These are phyloP conservation scores for Haematococcus sp. DNA, from an alignment of 139 green algal genomes.

Conservation along the genomic window DNA sequence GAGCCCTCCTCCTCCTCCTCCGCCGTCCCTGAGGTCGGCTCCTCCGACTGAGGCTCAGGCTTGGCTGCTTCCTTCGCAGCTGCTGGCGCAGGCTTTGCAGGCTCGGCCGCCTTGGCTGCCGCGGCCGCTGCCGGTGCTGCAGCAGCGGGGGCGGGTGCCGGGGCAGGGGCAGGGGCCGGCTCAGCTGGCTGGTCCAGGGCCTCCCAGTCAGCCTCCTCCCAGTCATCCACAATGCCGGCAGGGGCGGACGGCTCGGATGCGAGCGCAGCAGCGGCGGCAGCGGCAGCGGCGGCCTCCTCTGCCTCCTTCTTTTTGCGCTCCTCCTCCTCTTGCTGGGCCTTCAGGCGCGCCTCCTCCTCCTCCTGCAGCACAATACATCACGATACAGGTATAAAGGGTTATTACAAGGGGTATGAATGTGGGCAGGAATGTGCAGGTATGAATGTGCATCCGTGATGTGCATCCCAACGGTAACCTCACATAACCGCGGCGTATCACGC, in stretches of 20 bases:
- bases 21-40: neutral
- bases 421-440: neutral
- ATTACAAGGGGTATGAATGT: too few relatives aligned
- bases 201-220: conserved; percentile 64
- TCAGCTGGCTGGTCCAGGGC: conserved; percentile 41
- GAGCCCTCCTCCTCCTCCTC: conserved; percentile 1
- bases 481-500: too few relatives aligned
- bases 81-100: neutral
- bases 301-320: conserved; percentile 1
- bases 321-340: conserved; percentile 17
- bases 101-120: conserved; percentile 1
- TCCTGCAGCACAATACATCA: too few relatives aligned
- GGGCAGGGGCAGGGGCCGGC: neutral
- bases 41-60: conserved; percentile 25
- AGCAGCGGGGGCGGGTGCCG: neutral
- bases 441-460: neutral
- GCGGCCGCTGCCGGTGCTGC: neutral
- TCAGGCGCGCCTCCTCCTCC: conserved; percentile 25
- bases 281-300: conserved; percentile 12
- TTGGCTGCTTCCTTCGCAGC: conserved; percentile 25
- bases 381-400: too few relatives aligned
- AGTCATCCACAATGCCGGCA: conserved; percentile 4
- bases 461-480: too few relatives aligned
- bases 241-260: conserved; percentile 7
- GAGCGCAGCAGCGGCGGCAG: neutral